Conservation (phyloP, 192 early-diverging fungal species). For the Mortierella antarctica region DNA sequence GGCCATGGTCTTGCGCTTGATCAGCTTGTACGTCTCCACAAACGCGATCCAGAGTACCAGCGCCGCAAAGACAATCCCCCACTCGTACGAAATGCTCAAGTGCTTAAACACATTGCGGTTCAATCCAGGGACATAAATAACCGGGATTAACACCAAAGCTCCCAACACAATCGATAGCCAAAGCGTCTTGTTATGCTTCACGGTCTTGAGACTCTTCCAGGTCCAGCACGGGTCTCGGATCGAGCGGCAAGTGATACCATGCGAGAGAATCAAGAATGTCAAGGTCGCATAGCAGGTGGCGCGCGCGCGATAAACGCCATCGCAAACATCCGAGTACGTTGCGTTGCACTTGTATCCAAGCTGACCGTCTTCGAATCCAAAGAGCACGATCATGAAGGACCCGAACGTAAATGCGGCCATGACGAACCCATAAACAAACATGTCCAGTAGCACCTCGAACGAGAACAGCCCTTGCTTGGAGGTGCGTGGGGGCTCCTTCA, state of each 20-base stretch:
- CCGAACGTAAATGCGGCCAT: conserved; percentile 72
- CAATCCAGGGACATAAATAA: conserved; percentile 40
- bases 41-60: conserved; percentile 37
- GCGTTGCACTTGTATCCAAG: conserved; percentile 71
- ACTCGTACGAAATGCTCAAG: conserved; percentile 26
- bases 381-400: conserved; percentile 73
- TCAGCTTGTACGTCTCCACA: conserved; percentile 44
- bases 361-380: conserved; percentile 68
- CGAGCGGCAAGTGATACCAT: conserved; percentile 81
- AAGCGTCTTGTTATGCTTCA: conserved; percentile 52
- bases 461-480: conserved; percentile 74
- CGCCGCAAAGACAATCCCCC: conserved; percentile 27
- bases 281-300: conserved; percentile 77
- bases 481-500: conserved; percentile 79
- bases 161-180: conserved; percentile 65
- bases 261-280: conserved; percentile 76
- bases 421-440: conserved; percentile 71
- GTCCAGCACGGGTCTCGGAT: conserved; percentile 71
- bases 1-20: conserved; percentile 20
- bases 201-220: conserved; percentile 14
- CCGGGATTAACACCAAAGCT: conserved; percentile 54
- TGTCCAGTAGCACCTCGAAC: conserved; percentile 72
- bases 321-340: conserved; percentile 50
- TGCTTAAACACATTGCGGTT: conserved; percentile 52
- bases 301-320: conserved; percentile 76